Evolutionary conservation across 495 filamentous ascomycete species (phyloP).

Genomic region (Podospora anserina): DNA sequence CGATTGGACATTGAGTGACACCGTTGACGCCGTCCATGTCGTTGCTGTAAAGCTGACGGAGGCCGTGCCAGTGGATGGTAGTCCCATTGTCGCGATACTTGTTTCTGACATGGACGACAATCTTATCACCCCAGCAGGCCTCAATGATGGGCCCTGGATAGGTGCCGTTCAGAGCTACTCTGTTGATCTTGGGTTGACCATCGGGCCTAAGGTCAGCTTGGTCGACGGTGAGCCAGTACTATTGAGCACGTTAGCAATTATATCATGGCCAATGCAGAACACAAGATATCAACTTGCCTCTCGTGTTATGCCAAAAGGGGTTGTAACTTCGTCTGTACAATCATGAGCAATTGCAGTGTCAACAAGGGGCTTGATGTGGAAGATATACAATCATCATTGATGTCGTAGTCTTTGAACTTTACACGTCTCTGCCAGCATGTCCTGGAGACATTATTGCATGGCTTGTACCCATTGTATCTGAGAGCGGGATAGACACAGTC

Average conservation of each 20-base stretch:
- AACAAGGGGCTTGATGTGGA: neutral
- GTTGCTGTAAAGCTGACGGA: slow-evolving; percentile 35
- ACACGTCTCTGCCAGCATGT: neutral
- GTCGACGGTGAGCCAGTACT: slow-evolving; percentile 3
- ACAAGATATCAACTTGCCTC: neutral
- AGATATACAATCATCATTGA: neutral
- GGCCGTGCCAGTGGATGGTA: slow-evolving; percentile 39
- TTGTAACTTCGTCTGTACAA: neutral
- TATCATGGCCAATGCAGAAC: neutral
- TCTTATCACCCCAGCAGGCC: slow-evolving; percentile 56
- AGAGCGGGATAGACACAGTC: neutral
- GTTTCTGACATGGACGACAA: slow-evolving; percentile 52
- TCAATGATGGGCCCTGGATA: slow-evolving; percentile 55
- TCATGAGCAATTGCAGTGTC: neutral
- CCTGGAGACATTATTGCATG: neutral
- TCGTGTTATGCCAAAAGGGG: neutral
- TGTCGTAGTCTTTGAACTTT: neutral
- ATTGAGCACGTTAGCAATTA: neutral
- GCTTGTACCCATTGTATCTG: neutral
- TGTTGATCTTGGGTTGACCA: slow-evolving; percentile 13
- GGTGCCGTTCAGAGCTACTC: slow-evolving; percentile 22
- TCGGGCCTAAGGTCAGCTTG: slow-evolving; percentile 11
- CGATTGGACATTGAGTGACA: slow-evolving; percentile 50
- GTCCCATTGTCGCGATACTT: slow-evolving; percentile 36
- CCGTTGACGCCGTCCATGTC: slow-evolving; percentile 45